phyloP scores from a whole-genome alignment of 192 early-diverging fungal genomes.

The Ambispora gerdemannii region DNA sequence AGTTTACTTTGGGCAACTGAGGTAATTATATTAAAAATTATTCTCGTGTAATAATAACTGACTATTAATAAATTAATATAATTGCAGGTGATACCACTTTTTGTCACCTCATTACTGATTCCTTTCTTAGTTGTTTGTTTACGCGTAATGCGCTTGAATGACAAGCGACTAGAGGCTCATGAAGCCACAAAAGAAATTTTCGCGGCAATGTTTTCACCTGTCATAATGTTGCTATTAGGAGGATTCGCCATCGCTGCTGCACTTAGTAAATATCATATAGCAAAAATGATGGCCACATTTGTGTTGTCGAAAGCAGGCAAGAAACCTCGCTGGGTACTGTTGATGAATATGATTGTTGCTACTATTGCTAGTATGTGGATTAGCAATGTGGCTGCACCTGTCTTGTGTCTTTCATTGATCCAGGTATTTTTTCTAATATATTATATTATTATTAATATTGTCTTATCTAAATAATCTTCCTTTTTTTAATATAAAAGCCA shows the following conservation, averaged over 20 bases:
- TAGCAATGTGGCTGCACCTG: constrained; percentile 94
- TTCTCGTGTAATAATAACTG: background rate
- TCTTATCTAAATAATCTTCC: background rate
- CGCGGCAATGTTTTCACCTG: constrained; percentile 90
- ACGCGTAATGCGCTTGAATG: constrained; percentile 75
- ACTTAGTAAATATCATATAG: constrained; percentile 93
- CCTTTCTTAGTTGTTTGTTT: constrained; percentile 82
- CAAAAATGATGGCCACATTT: constrained; percentile 82
- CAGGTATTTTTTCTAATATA: constrained; percentile 44
- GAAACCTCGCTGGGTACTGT: constrained; percentile 74
- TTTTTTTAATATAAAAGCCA: constrained; percentile 50
- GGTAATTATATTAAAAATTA: constrained; percentile 40
- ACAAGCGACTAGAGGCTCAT: constrained; percentile 64
- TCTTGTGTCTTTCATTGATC: constrained; percentile 92
- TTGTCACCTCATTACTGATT: constrained; percentile 85
- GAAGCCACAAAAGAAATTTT: constrained; percentile 84
- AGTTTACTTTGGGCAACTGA: constrained; percentile 92
- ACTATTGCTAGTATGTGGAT: constrained; percentile 99
- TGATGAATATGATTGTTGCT: constrained; percentile 95
- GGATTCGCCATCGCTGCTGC: constrained; percentile 94
- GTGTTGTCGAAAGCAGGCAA: constrained; percentile 91
- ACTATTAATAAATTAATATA: background rate
- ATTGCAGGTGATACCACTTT: constrained; percentile 77
- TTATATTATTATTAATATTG: constrained; percentile 1
- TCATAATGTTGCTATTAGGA: constrained; percentile 93